Conservation (phyloP, 352 stramenopile species). For the Pythium brachiatum region DNA sequence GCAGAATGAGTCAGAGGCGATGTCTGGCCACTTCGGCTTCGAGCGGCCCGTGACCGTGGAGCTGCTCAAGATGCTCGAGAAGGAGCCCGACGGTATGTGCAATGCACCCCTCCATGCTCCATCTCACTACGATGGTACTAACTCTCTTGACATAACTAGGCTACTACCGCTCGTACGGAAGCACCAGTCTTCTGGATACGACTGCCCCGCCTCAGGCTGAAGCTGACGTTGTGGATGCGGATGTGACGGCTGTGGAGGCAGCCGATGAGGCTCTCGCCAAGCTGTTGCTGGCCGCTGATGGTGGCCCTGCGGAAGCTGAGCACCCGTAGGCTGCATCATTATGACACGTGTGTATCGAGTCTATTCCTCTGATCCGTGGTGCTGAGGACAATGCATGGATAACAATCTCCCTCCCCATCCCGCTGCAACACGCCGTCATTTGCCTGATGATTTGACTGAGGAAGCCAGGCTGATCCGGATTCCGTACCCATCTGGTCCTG, state of each 20-base stretch:
- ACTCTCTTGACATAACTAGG: background rate
- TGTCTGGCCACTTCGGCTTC: slow-evolving; percentile 15
- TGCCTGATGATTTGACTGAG: background rate
- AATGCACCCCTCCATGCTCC: background rate
- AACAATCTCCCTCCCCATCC: background rate
- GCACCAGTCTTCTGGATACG: background rate
- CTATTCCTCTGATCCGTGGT: background rate
- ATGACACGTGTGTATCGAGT: background rate
- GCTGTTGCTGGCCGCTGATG: background rate
- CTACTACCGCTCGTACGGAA: slow-evolving; percentile 1
- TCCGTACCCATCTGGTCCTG: slow-evolving; percentile 5
- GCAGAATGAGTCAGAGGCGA: background rate
- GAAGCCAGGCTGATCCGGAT: background rate
- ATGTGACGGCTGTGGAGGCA: background rate
- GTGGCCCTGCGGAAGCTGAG: background rate
- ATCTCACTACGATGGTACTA: no score
- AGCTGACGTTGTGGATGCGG: slow-evolving; percentile 18
- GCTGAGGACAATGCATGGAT: background rate
- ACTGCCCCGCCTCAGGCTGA: background rate
- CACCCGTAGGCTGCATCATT: background rate
- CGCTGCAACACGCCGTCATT: background rate
- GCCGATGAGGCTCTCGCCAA: background rate
- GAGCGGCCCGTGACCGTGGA: slow-evolving; percentile 29
- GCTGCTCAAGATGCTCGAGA: slow-evolving; percentile 38
- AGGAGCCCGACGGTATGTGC: slow-evolving; percentile 29